Percentiles rank a stretch among this genome's conserved stretches.
Conservation (phyloP, 2,329 filamentous ascomycete genomes). For the Xylariaceae sp. region DNA sequence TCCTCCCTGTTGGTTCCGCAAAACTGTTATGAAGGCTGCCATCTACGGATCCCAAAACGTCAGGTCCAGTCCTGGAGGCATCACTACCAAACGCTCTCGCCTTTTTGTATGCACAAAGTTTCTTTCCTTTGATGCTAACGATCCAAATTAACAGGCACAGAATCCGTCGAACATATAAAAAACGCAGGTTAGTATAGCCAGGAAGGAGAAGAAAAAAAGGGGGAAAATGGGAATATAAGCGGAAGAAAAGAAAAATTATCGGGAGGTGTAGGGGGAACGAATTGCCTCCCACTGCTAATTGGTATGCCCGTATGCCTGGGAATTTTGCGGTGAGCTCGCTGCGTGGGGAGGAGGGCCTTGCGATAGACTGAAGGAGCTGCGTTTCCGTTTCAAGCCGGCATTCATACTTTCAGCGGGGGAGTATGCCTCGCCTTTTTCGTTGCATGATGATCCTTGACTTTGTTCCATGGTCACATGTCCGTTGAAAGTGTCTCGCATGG, state of each 20-base stretch:
- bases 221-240: constrained; percentile 18
- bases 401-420: constrained; percentile 26
- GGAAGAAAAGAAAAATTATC: too few species aligned
- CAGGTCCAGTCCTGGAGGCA: too few species aligned
- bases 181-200: constrained; percentile 24
- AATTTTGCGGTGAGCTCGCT: constrained; percentile 22
- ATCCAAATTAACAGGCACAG: constrained; percentile 7
- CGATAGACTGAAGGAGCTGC: constrained; percentile 31
- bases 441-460: constrained; percentile 24
- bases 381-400: constrained; percentile 28
- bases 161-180: constrained; percentile 25
- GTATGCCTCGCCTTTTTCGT: constrained; percentile 30
- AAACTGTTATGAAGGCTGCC: too few species aligned
- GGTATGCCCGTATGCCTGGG: constrained; percentile 29
- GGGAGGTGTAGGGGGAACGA: neutral
- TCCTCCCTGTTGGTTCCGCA: too few species aligned
- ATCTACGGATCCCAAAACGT: too few species aligned
- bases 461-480: constrained; percentile 28
- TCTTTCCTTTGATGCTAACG: constrained; percentile 6
- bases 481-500: constrained; percentile 43
- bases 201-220: constrained; percentile 2
- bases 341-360: constrained; percentile 22
- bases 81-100: too few species aligned
- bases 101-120: too few species aligned
- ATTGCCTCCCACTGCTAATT: constrained; percentile 16